These are phyloP conservation scores for Emergomyces orientalis DNA, from an alignment of 2,329 filamentous ascomycete genomes.

Conservation along the genomic window DNA sequence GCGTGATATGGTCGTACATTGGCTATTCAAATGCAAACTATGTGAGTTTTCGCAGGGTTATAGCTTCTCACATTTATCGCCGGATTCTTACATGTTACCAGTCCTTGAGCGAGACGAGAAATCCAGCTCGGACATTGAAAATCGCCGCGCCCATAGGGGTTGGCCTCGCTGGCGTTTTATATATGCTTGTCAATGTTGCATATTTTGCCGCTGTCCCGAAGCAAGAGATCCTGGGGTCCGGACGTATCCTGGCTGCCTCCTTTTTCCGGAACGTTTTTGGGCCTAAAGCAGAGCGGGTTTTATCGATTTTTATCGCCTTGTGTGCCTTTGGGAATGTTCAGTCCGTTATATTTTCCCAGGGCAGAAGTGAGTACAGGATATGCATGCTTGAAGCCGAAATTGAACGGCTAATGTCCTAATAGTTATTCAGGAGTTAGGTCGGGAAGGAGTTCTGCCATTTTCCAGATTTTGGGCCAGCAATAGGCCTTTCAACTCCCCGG, in stretches of 20 bases:
- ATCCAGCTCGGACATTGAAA: slow-evolving; percentile 50
- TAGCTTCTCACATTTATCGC: background rate
- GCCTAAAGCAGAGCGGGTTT: slow-evolving; percentile 42
- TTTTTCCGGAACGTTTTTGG: slow-evolving; percentile 56
- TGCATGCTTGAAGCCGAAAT: background rate
- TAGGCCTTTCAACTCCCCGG: slow-evolving; percentile 56
- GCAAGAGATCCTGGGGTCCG: slow-evolving; percentile 46
- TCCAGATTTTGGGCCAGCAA: slow-evolving; percentile 60
- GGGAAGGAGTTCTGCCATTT: slow-evolving; percentile 59
- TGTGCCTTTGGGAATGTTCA: slow-evolving; percentile 54
- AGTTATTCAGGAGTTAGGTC: slow-evolving; percentile 51
- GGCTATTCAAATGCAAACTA: slow-evolving; percentile 57
- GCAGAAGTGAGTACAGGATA: slow-evolving; percentile 26
- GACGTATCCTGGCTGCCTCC: slow-evolving; percentile 46
- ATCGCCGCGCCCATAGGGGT: slow-evolving; percentile 49
- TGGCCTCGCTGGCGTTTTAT: slow-evolving; percentile 45
- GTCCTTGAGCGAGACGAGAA: slow-evolving; percentile 46
- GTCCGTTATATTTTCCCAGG: slow-evolving; percentile 45
- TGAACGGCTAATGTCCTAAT: slow-evolving; percentile 8
- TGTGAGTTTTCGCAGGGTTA: slow-evolving; percentile 26
- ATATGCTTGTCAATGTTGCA: slow-evolving; percentile 50
- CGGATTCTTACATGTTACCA: slow-evolving; percentile 21
- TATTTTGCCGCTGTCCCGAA: slow-evolving; percentile 52
- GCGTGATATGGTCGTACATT: slow-evolving; percentile 52
- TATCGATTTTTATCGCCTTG: slow-evolving; percentile 53